Conservation (phyloP, 208 protist species). For the Leishmania guyanensis region DNA sequence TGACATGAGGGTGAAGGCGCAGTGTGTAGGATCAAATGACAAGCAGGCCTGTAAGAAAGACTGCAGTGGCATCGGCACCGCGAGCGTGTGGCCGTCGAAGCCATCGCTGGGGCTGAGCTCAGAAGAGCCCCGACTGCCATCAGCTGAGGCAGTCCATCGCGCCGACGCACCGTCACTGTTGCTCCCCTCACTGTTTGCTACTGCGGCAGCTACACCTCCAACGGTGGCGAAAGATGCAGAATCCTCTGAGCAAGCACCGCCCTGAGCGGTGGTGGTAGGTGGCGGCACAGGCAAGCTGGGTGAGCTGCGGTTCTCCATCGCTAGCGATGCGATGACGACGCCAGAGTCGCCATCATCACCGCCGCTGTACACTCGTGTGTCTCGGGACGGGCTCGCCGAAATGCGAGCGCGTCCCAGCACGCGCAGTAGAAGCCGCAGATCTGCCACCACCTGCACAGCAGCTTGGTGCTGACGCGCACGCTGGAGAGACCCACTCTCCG, state of each 20-base stretch:
- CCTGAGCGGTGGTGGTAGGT: background rate
- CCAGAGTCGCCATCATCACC: background rate
- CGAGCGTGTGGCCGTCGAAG: background rate
- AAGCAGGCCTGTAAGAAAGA: slow-evolving; percentile 60
- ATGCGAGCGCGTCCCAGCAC: slow-evolving; percentile 19
- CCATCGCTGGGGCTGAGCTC: background rate
- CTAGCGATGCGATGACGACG: background rate
- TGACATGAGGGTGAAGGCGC: slow-evolving; percentile 64
- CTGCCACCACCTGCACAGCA: slow-evolving; percentile 12
- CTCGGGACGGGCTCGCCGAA: background rate
- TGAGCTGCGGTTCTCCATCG: background rate
- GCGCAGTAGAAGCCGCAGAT: slow-evolving; percentile 21
- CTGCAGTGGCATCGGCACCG: slow-evolving; percentile 35
- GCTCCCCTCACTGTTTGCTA: background rate
- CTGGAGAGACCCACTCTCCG: background rate
- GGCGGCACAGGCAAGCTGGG: no score
- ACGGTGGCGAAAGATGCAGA: background rate
- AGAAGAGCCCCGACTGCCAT: background rate
- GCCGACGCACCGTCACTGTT: slow-evolving; percentile 2
- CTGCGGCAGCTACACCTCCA: background rate
- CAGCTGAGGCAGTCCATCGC: background rate
- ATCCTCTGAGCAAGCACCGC: background rate
- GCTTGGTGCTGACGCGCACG: slow-evolving; percentile 16
- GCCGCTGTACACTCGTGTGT: background rate
- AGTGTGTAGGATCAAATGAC: slow-evolving; percentile 55